phyloP scores from a whole-genome alignment of 495 filamentous ascomycete genomes.

The Aspergillus coremiiformis region DNA sequence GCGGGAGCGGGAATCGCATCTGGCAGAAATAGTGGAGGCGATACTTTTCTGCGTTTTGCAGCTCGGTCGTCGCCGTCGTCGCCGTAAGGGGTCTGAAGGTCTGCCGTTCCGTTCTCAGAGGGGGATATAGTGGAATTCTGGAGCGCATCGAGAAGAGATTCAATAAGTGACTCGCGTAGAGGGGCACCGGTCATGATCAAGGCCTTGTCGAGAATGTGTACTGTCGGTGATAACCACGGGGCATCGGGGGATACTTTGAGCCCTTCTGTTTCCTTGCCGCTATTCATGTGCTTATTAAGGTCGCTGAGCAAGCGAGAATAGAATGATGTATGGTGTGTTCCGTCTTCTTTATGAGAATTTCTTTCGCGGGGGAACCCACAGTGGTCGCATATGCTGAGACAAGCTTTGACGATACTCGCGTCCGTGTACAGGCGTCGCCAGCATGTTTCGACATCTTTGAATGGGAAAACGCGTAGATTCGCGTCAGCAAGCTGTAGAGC shows the following conservation, averaged over 20 bases:
- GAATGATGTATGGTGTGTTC: neutral
- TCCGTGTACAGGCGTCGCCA: constrained; percentile 78
- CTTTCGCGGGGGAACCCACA: constrained; percentile 8
- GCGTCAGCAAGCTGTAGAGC: constrained; percentile 42
- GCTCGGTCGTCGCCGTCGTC: constrained; percentile 13
- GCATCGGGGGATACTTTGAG: constrained; percentile 10
- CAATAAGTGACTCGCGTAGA: constrained; percentile 53
- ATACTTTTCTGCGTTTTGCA: constrained; percentile 30
- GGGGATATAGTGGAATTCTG: constrained; percentile 15
- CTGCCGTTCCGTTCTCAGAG: neutral
- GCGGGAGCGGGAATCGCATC: constrained; percentile 23
- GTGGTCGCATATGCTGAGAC: constrained; percentile 30
- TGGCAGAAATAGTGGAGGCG: constrained; percentile 36
- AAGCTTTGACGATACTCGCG: constrained; percentile 59
- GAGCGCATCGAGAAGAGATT: constrained; percentile 30
- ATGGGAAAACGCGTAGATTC: constrained; percentile 70
- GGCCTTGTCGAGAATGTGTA: constrained; percentile 66
- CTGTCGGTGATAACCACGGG: constrained; percentile 36
- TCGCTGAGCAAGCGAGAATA: constrained; percentile 11
- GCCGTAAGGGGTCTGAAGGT: neutral
- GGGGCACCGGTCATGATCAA: constrained; percentile 76
- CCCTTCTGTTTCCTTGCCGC: neutral
- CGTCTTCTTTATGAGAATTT: neutral
- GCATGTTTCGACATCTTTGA: constrained; percentile 61
- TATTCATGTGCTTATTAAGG: neutral